phyloP scores from a whole-genome alignment of 495 filamentous ascomycete species.

The Lasiosphaeria hispida region DNA sequence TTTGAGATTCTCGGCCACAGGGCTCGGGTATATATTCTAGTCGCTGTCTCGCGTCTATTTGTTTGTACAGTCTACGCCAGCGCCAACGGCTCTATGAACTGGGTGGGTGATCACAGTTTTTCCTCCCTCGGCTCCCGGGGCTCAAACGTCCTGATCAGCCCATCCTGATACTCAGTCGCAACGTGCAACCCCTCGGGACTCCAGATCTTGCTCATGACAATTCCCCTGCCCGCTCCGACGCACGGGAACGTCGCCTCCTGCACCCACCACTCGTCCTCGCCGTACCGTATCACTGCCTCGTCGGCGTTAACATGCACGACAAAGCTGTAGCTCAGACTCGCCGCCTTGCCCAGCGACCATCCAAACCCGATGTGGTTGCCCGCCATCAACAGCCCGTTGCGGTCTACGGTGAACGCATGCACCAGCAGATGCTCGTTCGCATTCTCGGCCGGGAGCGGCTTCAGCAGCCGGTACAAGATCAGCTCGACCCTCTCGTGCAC shows the following conservation, averaged over 20 bases:
- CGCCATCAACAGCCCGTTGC: conserved; percentile 65
- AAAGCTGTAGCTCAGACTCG: conserved; percentile 60
- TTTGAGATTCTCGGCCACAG: too few relatives aligned
- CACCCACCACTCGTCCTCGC: conserved; percentile 60
- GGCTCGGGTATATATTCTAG: too few relatives aligned
- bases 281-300: conserved; percentile 39
- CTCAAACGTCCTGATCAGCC: conserved; percentile 37
- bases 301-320: conserved; percentile 56
- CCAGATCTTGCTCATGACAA: conserved; percentile 65
- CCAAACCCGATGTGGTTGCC: conserved; percentile 58
- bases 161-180: conserved; percentile 64
- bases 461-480: conserved; percentile 54
- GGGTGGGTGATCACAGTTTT: conserved; percentile 16
- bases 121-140: conserved; percentile 10
- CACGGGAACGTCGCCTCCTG: conserved; percentile 63
- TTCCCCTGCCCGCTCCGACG: conserved; percentile 53
- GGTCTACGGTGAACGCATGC: conserved; percentile 66
- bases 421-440: conserved; percentile 60
- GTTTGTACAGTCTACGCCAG: too few relatives aligned
- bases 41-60: too few relatives aligned
- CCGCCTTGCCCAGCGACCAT: conserved; percentile 50
- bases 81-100: too few relatives aligned
- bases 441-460: conserved; percentile 34
- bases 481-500: conserved; percentile 60
- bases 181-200: conserved; percentile 58